A percentile compares a stretch with the other conserved stretches of the same genome.
phyloP scores from a whole-genome alignment of 108 stramenopile genomes.

The Pseudonitzschia delicatissima region DNA sequence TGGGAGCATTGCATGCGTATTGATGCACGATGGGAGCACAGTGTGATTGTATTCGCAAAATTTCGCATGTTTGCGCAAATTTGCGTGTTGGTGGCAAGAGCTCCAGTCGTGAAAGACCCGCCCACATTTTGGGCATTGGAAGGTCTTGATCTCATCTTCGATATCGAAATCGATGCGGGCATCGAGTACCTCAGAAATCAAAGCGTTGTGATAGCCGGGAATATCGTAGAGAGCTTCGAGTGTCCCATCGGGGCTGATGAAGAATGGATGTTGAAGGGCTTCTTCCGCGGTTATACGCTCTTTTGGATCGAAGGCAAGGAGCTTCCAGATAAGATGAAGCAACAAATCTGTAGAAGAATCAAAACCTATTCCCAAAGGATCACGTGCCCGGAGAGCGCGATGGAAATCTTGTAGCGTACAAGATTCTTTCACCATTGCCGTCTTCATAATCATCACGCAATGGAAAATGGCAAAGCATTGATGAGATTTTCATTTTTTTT shows the following conservation, averaged over 20 bases:
- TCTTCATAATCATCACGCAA: background rate
- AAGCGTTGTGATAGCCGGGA: constrained; percentile 56
- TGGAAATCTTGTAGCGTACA: constrained; percentile 83
- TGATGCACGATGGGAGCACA: constrained; percentile 73
- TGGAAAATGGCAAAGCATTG: background rate
- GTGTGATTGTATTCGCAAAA: constrained; percentile 80
- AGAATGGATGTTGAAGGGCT: constrained; percentile 77
- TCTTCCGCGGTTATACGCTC: constrained; percentile 64
- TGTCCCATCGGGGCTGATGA: constrained; percentile 32
- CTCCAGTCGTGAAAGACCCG: constrained; percentile 75
- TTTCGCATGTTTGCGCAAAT: constrained; percentile 66
- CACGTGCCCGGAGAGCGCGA: constrained; percentile 65
- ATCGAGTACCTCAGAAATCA: constrained; percentile 68
- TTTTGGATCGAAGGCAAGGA: constrained; percentile 71
- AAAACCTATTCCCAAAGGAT: constrained; percentile 81
- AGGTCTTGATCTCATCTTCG: constrained; percentile 42
- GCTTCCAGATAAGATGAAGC: constrained; percentile 75
- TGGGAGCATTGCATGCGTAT: constrained; percentile 86
- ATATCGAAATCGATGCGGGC: constrained; percentile 58
- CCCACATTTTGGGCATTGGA: constrained; percentile 74
- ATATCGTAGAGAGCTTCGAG: constrained; percentile 11
- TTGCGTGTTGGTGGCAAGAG: constrained; percentile 84
- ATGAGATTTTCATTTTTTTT: background rate
- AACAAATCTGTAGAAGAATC: constrained; percentile 55
- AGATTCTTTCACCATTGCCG: constrained; percentile 44